These are phyloP conservation scores for Psilocybe mexicana DNA, from an alignment of 1,284 basidiomycete species.

Conservation along the genomic window DNA sequence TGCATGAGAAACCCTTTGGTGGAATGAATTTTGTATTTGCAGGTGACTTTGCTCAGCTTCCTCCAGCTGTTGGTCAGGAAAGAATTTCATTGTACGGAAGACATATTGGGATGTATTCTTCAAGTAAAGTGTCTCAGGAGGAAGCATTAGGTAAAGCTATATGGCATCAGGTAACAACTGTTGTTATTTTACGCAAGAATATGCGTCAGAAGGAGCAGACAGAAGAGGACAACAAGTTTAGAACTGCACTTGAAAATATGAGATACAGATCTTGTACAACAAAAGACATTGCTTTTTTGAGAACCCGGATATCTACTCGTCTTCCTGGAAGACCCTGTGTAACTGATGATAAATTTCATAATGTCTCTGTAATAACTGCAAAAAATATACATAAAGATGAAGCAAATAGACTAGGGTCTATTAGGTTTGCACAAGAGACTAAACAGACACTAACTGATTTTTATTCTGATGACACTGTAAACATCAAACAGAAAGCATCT, in stretches of 20 bases:
- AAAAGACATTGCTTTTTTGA: slow-evolving; percentile 27
- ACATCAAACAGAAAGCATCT: not conserved
- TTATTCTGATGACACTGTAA: slow-evolving; percentile 29
- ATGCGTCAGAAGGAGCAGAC: slow-evolving; percentile 16
- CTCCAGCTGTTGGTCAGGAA: not conserved
- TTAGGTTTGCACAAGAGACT: slow-evolving; percentile 31
- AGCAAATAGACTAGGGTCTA: slow-evolving; percentile 27
- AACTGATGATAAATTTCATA: slow-evolving; percentile 24
- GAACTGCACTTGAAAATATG: slow-evolving; percentile 21
- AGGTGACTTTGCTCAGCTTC: slow-evolving; percentile 21
- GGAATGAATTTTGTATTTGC: not conserved
- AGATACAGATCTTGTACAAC: slow-evolving; percentile 19
- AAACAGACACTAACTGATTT: slow-evolving; percentile 27
- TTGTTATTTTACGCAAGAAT: slow-evolving; percentile 18
- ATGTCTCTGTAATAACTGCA: slow-evolving; percentile 34
- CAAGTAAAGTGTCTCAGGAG: slow-evolving; percentile 3
- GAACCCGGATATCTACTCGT: slow-evolving; percentile 16
- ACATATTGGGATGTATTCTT: not conserved
- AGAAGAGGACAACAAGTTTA: slow-evolving; percentile 7
- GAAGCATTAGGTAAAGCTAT: slow-evolving; percentile 16
- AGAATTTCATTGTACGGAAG: slow-evolving; percentile 9
- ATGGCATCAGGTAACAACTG: slow-evolving; percentile 20
- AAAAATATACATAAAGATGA: slow-evolving; percentile 32
- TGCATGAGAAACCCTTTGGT: slow-evolving; percentile 2
- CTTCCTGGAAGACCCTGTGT: slow-evolving; percentile 11